Percentiles rank a stretch among this genome's conserved stretches.
Evolutionary conservation across 257 asterid genomes (phyloP).

Genomic region (Solanum raphanifolium): DNA sequence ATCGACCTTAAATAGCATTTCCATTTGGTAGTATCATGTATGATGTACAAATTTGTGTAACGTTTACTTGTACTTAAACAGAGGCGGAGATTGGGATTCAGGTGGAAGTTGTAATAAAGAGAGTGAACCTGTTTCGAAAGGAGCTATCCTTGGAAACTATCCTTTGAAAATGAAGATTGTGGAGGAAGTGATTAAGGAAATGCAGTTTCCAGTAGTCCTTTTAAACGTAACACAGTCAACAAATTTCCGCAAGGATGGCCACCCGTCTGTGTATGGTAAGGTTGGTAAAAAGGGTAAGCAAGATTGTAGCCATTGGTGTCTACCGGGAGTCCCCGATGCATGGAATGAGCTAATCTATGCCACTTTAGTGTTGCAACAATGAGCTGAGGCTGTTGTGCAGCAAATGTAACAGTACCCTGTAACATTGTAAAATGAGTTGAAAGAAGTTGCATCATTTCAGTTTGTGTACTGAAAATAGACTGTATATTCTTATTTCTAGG

Average conservation of each 20-base stretch:
- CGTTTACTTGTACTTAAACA: slow-evolving; percentile 8
- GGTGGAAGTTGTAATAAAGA: slow-evolving; percentile 90
- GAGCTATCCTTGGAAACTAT: slow-evolving; percentile 61
- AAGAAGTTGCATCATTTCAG: neutral
- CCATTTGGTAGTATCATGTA: neutral
- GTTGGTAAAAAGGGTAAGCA: slow-evolving; percentile 57
- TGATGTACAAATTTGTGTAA: neutral
- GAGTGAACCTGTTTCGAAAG: slow-evolving; percentile 55
- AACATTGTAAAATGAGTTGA: neutral
- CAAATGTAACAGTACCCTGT: neutral
- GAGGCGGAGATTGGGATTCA: slow-evolving; percentile 99
- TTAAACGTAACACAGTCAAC: slow-evolving; percentile 68
- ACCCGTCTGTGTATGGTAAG: slow-evolving; percentile 83
- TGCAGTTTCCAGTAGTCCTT: slow-evolving; percentile 45
- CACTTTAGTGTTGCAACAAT: slow-evolving; percentile 36
- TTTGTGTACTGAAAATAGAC: neutral
- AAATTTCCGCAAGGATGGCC: slow-evolving; percentile 88
- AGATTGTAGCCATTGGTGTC: slow-evolving; percentile 99
- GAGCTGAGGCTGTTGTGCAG: neutral
- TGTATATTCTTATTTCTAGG: neutral
- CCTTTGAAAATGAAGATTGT: slow-evolving; percentile 78
- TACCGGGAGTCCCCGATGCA: slow-evolving; percentile 92
- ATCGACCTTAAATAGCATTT: neutral
- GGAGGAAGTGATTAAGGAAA: slow-evolving; percentile 53
- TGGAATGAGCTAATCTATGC: slow-evolving; percentile 96